phyloP scores from a whole-genome alignment of 306 rosid genomes.

The Trifolium pratense region DNA sequence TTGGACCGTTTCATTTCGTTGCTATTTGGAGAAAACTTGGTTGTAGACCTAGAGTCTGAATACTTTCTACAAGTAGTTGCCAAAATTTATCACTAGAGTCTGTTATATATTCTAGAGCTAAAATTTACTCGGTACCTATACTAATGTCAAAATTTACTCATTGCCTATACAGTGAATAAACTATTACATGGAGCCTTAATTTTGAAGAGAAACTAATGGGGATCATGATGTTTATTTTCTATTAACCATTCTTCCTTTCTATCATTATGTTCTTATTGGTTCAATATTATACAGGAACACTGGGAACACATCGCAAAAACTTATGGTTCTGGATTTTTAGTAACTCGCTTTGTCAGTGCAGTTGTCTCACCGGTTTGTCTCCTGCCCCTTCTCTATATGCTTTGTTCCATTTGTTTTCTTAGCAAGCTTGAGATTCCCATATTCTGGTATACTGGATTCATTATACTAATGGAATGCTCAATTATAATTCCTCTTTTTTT shows the following conservation, averaged over 20 bases:
- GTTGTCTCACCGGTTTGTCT: constrained; percentile 81
- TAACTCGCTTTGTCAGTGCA: constrained; percentile 70
- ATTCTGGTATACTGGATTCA: neutral
- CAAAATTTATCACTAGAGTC: no score
- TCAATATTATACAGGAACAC: constrained; percentile 56
- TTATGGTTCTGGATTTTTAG: constrained; percentile 79
- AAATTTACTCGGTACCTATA: neutral
- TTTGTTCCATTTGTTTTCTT: constrained; percentile 19
- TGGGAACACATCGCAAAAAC: constrained; percentile 70
- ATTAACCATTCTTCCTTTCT: neutral
- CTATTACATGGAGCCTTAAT: neutral
- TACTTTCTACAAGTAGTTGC: constrained; percentile 1
- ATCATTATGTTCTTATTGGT: constrained; percentile 5
- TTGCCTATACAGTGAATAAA: neutral
- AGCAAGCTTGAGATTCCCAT: neutral
- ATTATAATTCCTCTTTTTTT: neutral
- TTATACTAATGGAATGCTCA: neutral
- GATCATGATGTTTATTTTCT: neutral
- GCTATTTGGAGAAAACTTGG: neutral
- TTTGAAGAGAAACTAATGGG: constrained; percentile 11
- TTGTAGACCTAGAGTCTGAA: constrained; percentile 2
- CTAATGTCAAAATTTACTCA: no score
- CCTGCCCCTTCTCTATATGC: constrained; percentile 23
- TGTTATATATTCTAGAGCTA: constrained; percentile 13
- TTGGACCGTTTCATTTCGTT: constrained; percentile 2